Conservation (phyloP, 108 stramenopile species). For the Epithemia pelagica region DNA sequence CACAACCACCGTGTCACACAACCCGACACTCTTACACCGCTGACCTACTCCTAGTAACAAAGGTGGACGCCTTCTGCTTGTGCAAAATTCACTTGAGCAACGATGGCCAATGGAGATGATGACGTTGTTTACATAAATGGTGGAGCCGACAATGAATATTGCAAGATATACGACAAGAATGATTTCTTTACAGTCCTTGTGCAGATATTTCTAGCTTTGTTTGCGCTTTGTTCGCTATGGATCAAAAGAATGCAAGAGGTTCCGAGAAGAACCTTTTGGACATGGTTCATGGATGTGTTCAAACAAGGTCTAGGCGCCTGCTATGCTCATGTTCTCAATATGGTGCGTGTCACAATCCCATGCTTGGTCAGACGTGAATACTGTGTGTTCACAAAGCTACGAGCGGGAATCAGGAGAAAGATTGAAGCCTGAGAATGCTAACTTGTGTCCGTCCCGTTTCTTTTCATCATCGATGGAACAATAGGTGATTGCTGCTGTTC, state of each 20-base stretch:
- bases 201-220: constrained; percentile 62
- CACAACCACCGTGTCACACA: too few species aligned
- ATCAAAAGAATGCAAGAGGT: constrained; percentile 69
- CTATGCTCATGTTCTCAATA: constrained; percentile 86
- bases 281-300: constrained; percentile 82
- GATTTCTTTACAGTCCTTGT: constrained; percentile 80
- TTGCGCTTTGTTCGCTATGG: constrained; percentile 71
- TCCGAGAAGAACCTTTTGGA: constrained; percentile 66
- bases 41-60: too few species aligned
- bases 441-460: too few species aligned
- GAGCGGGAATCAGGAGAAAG: too few species aligned
- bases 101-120: constrained; percentile 28
- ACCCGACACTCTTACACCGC: too few species aligned
- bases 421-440: too few species aligned
- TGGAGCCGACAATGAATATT: constrained; percentile 26
- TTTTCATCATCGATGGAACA: too few species aligned
- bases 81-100: too few species aligned
- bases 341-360: constrained; percentile 30
- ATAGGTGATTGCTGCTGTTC: constrained; percentile 67
- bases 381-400: too few species aligned
- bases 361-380: too few species aligned
- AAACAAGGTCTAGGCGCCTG: constrained; percentile 86
- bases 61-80: too few species aligned
- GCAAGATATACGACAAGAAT: constrained; percentile 74
- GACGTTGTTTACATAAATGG: constrained; percentile 6